phyloP scores from a whole-genome alignment of 176 grass and related monocot genomes.

The Saccharum officinarum region DNA sequence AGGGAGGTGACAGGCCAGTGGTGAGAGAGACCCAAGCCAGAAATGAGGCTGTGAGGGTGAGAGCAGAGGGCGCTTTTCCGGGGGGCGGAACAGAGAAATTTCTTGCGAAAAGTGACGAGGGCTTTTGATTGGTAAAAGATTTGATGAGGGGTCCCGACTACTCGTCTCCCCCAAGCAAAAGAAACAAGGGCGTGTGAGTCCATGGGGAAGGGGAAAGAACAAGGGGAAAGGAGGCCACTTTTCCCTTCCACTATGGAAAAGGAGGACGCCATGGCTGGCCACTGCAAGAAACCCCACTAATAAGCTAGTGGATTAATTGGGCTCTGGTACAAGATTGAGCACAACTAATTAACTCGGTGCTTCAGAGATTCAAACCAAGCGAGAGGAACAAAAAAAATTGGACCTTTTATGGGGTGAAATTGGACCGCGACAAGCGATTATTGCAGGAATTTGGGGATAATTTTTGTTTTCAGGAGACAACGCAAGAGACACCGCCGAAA shows the following conservation, averaged over 20 bases:
- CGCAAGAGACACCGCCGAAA: background rate
- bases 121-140: slow-evolving; percentile 36
- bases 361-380: slow-evolving; percentile 1
- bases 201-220: slow-evolving; percentile 24
- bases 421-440: background rate
- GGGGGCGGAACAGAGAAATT: slow-evolving; percentile 37
- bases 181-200: slow-evolving; percentile 1
- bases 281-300: slow-evolving; percentile 27
- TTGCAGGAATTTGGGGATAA: background rate
- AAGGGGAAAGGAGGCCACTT: slow-evolving; percentile 29
- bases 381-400: background rate
- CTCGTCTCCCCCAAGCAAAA: background rate
- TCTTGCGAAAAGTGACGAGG: slow-evolving; percentile 20
- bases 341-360: background rate
- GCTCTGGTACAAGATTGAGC: slow-evolving; percentile 1
- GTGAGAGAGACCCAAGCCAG: slow-evolving; percentile 20
- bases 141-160: slow-evolving; percentile 31
- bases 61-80: background rate
- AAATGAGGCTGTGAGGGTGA: background rate
- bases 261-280: background rate
- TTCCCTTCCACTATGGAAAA: slow-evolving; percentile 43
- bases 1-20: slow-evolving; percentile 30
- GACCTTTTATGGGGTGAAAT: background rate
- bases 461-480: background rate
- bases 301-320: background rate